phyloP scores from a whole-genome alignment of 2,329 filamentous ascomycete genomes.

The Biscogniauxia sp. region DNA sequence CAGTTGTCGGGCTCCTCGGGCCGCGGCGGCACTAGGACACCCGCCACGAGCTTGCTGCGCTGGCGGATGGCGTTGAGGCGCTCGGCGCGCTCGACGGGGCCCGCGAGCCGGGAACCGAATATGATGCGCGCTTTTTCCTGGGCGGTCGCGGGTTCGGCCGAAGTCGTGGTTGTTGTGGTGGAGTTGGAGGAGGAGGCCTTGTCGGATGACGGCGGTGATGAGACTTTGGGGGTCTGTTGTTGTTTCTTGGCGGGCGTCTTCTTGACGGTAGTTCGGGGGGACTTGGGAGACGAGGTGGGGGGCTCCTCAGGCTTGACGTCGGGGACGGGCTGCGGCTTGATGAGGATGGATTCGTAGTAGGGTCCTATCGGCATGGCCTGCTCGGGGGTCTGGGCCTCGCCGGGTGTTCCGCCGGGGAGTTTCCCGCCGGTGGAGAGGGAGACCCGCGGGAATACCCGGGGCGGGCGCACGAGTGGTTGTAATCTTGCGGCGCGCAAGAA shows the following conservation, averaged over 20 bases:
- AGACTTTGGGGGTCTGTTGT: constrained; percentile 9
- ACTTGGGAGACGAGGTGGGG: constrained; percentile 38
- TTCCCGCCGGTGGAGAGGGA: constrained; percentile 23
- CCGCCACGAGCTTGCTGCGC: constrained; percentile 66
- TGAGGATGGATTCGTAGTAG: constrained; percentile 60
- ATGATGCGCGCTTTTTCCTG: constrained; percentile 64
- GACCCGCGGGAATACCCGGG: constrained; percentile 15
- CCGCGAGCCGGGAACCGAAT: constrained; percentile 77
- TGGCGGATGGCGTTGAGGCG: constrained; percentile 56
- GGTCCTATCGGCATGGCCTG: constrained; percentile 52
- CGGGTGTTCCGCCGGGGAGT: constrained; percentile 28
- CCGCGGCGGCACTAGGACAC: constrained; percentile 76
- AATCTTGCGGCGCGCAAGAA: constrained; percentile 26
- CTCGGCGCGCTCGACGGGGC: constrained; percentile 66
- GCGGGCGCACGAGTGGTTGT: constrained; percentile 14
- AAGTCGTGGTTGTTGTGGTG: constrained; percentile 20
- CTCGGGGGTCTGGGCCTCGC: constrained; percentile 27
- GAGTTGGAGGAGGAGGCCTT: constrained; percentile 1
- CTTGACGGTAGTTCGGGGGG: constrained; percentile 23
- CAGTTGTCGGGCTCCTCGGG: constrained; percentile 95
- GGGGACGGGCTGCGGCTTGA: constrained; percentile 41
- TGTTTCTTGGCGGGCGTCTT: constrained; percentile 24
- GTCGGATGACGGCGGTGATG: not conserved
- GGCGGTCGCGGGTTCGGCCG: constrained; percentile 42
- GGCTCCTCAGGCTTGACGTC: constrained; percentile 44